These are phyloP conservation scores for Myriosclerotinia duriaeana DNA, from an alignment of 2,329 filamentous ascomycete genomes.

Conservation along the genomic window DNA sequence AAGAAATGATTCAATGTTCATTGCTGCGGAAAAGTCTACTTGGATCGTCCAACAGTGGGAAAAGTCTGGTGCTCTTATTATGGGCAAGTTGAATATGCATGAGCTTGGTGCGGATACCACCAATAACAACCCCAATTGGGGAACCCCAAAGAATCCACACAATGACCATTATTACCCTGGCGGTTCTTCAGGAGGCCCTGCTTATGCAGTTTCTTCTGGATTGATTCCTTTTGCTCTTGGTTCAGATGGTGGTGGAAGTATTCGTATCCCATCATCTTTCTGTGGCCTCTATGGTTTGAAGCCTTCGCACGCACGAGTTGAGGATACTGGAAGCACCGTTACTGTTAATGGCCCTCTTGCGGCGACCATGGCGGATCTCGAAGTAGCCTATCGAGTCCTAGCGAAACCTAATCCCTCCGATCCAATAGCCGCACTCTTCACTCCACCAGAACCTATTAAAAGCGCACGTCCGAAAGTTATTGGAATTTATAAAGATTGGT, in stretches of 20 bases:
- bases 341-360: conserved; percentile 74
- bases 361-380: conserved; percentile 72
- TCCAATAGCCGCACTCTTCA: conserved; percentile 60
- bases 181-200: conserved; percentile 90
- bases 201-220: conserved; percentile 71
- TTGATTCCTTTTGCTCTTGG: conserved; percentile 69
- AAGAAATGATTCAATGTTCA: conserved; percentile 80
- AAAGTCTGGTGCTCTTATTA: conserved; percentile 68
- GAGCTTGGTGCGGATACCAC: conserved; percentile 76
- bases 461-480: conserved; percentile 54
- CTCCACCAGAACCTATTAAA: conserved; percentile 49
- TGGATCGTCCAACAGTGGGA: conserved; percentile 71
- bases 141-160: conserved; percentile 75
- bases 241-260: conserved; percentile 78
- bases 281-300: conserved; percentile 71
- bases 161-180: conserved; percentile 73
- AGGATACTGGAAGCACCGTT: conserved; percentile 53
- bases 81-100: conserved; percentile 85
- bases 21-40: conserved; percentile 60
- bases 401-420: conserved; percentile 66
- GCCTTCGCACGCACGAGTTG: conserved; percentile 69
- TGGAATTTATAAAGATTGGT: conserved; percentile 68
- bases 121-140: conserved; percentile 84
- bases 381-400: conserved; percentile 79
- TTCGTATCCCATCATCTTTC: conserved; percentile 44